A percentile compares a stretch with the other conserved stretches of the same genome.
These are phyloP conservation scores for Aphelidium insulamus DNA, from an alignment of 371 early-diverging fungal genomes.

Conservation along the genomic window DNA sequence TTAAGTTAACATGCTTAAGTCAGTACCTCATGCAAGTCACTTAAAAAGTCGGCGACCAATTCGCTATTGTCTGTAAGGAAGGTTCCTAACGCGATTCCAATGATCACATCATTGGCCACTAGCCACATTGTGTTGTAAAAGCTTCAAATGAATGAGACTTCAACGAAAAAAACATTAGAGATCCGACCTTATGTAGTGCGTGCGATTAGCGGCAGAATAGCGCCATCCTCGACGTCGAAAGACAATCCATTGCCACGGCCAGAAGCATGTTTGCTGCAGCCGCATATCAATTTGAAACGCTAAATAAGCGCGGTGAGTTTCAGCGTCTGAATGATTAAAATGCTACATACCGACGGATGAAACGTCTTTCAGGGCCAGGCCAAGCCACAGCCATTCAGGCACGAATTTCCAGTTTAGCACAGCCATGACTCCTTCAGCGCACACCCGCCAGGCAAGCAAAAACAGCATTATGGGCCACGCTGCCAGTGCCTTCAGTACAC, in stretches of 20 bases:
- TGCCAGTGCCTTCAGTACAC: background rate
- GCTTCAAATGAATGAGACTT: conserved; percentile 12
- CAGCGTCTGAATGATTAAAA: background rate
- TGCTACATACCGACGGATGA: conserved; percentile 24
- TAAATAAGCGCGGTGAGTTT: background rate
- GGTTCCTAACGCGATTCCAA: conserved; percentile 60
- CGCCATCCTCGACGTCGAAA: conserved; percentile 32
- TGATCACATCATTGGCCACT: conserved; percentile 72
- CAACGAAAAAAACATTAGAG: background rate
- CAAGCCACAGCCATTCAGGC: conserved; percentile 28
- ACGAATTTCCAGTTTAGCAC: conserved; percentile 22
- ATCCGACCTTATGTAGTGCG: conserved; percentile 53
- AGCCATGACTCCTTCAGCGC: conserved; percentile 24
- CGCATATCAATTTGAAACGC: conserved; percentile 43
- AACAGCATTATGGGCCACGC: conserved; percentile 13
- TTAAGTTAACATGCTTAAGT: background rate
- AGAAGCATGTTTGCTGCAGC: conserved; percentile 51
- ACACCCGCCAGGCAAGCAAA: conserved; percentile 15
- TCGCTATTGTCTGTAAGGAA: conserved; percentile 35
- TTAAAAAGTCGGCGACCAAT: conserved; percentile 24
- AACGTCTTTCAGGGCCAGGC: conserved; percentile 33
- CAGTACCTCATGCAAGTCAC: no score
- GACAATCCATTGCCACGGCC: conserved; percentile 52
- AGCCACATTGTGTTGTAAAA: conserved; percentile 90
- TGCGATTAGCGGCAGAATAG: conserved; percentile 39